A percentile compares a stretch with the other conserved stretches of the same genome.
Conservation (phyloP, 106 monocot species). For the Dendrobium chrysotoxum region DNA sequence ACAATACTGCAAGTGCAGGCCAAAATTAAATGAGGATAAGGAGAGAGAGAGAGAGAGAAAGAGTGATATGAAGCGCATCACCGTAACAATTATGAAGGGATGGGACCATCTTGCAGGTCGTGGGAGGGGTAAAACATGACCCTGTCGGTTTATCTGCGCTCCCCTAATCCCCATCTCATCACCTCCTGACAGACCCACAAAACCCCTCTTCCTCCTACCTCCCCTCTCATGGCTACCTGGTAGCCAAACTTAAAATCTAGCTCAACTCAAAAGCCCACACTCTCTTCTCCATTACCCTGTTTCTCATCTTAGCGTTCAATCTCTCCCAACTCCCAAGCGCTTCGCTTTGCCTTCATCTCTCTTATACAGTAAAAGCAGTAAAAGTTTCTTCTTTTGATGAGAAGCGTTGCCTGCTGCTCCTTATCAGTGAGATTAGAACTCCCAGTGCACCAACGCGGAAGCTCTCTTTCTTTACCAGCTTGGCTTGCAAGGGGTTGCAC, state of each 20-base stretch:
- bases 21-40: neutral
- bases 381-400: neutral
- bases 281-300: neutral
- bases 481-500: neutral
- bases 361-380: neutral
- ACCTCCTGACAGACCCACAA: neutral
- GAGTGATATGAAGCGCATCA: neutral
- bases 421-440: neutral
- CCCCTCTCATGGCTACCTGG: neutral
- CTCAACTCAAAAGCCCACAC: neutral
- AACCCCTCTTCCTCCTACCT: neutral
- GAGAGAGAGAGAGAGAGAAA: neutral
- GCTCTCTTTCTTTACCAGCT: neutral
- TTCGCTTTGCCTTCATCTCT: neutral
- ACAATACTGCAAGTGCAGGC: neutral
- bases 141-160: neutral
- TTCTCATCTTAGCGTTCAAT: neutral
- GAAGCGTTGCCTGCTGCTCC: neutral
- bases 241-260: neutral
- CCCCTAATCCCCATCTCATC: neutral
- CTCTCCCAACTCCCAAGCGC: neutral
- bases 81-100: slow-evolving; percentile 3
- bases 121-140: slow-evolving; percentile 5
- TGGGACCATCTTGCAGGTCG: slow-evolving; percentile 8
- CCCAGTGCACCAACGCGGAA: neutral